Evolutionary conservation across 2,329 filamentous ascomycete species (phyloP).

Genomic region (Hortaea werneckii): DNA sequence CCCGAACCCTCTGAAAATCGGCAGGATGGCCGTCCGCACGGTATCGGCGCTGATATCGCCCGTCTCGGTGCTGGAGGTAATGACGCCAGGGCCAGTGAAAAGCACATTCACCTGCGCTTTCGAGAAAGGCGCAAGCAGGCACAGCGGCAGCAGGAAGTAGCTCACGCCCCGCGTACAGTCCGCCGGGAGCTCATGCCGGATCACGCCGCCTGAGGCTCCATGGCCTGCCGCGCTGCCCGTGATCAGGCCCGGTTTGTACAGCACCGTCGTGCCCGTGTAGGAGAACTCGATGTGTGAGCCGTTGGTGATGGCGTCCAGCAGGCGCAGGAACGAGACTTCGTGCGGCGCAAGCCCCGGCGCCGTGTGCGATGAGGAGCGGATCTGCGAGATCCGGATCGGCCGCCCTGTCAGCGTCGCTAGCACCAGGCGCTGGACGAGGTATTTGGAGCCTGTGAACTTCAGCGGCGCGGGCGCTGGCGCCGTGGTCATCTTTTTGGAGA

Average conservation of each 20-base stretch:
- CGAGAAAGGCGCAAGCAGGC: slow-evolving; percentile 82
- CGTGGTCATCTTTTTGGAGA: slow-evolving; percentile 12
- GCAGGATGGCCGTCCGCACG: slow-evolving; percentile 84
- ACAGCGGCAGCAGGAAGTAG: slow-evolving; percentile 85
- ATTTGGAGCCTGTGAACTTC: slow-evolving; percentile 69
- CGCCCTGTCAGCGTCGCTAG: slow-evolving; percentile 85
- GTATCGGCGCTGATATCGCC: slow-evolving; percentile 89
- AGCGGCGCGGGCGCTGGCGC: slow-evolving; percentile 18
- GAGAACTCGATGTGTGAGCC: slow-evolving; percentile 91
- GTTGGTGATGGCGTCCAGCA: slow-evolving; percentile 91
- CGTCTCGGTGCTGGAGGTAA: slow-evolving; percentile 71
- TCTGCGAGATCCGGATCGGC: slow-evolving; percentile 84
- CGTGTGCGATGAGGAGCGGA: slow-evolving; percentile 75
- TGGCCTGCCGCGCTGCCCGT: slow-evolving; percentile 71
- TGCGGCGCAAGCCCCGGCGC: slow-evolving; percentile 82
- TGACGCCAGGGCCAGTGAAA: slow-evolving; percentile 83
- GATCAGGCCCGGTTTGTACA: slow-evolving; percentile 86
- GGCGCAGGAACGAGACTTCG: slow-evolving; percentile 90
- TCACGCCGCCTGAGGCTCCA: slow-evolving; percentile 60
- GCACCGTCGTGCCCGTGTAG: slow-evolving; percentile 85
- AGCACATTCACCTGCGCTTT: slow-evolving; percentile 85
- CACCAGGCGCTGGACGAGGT: slow-evolving; percentile 73
- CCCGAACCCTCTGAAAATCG: slow-evolving; percentile 81
- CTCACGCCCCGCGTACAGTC: slow-evolving; percentile 72
- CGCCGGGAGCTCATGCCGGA: slow-evolving; percentile 70